phyloP scores from a whole-genome alignment of 106 monocot genomes.

The Xerophyta viscosa region DNA sequence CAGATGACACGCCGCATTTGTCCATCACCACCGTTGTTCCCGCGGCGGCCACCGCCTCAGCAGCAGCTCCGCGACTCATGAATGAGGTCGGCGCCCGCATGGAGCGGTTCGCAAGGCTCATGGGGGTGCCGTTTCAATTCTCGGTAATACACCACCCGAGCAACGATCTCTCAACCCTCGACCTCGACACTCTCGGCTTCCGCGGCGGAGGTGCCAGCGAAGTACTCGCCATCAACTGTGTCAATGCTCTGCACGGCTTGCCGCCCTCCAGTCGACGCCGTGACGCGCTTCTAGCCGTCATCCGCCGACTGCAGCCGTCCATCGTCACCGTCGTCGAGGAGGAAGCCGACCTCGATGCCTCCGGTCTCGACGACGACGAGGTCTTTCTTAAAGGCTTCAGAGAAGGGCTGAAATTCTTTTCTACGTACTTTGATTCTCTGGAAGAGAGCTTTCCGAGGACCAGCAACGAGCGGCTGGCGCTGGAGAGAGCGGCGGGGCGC shows the following conservation, averaged over 20 bases:
- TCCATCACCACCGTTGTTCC: slow-evolving; percentile 44
- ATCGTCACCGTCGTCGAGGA: slow-evolving; percentile 71
- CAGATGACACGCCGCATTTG: slow-evolving; percentile 59
- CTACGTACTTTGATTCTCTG: slow-evolving; percentile 63
- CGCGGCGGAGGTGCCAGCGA: background rate
- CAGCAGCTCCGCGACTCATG: slow-evolving; percentile 24
- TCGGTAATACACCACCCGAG: too few relatives aligned
- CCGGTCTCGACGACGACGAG: slow-evolving; percentile 7
- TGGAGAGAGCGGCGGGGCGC: slow-evolving; percentile 53
- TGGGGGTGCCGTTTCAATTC: slow-evolving; percentile 62
- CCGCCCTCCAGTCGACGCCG: slow-evolving; percentile 24
- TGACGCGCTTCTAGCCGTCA: slow-evolving; percentile 19
- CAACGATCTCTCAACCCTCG: slow-evolving; percentile 3
- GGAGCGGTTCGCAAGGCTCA: slow-evolving; percentile 6
- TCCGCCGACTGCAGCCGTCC: slow-evolving; percentile 35
- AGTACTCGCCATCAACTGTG: background rate
- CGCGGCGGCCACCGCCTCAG: background rate
- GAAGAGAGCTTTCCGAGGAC: slow-evolving; percentile 65
- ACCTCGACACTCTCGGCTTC: slow-evolving; percentile 21
- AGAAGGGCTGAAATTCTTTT: slow-evolving; percentile 49
- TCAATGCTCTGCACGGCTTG: slow-evolving; percentile 40
- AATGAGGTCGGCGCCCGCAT: slow-evolving; percentile 21
- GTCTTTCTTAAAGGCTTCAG: slow-evolving; percentile 37
- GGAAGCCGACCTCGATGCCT: slow-evolving; percentile 41
- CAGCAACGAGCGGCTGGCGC: slow-evolving; percentile 70